Evolutionary conservation across 345 rosid genomes (phyloP).

Genomic region (Eucalyptus globulus): DNA sequence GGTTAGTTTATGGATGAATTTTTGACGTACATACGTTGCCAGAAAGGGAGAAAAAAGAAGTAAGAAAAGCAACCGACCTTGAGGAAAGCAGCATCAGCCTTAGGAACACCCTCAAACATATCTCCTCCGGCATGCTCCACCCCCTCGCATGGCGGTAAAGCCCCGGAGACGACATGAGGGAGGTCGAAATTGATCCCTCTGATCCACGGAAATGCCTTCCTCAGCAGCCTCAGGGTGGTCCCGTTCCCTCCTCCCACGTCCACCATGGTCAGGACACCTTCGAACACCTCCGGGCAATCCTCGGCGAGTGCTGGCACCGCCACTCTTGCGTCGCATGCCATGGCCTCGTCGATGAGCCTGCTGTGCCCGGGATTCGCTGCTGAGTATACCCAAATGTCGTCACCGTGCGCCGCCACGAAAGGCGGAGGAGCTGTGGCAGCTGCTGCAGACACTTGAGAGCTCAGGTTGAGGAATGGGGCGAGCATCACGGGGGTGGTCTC

Average conservation of each 20-base stretch:
- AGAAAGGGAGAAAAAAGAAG: too few relatives aligned
- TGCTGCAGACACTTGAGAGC: constrained; percentile 10
- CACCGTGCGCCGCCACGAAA: constrained; percentile 37
- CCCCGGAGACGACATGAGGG: constrained; percentile 44
- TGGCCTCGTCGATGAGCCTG: constrained; percentile 37
- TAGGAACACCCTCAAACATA: constrained; percentile 48
- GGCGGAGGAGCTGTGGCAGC: constrained; percentile 3
- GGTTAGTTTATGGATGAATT: background rate
- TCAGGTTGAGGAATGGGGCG: constrained; percentile 41
- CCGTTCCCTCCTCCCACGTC: constrained; percentile 78
- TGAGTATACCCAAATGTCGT: constrained; percentile 37
- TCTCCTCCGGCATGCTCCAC: constrained; percentile 54
- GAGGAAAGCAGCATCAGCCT: constrained; percentile 45
- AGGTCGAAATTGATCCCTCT: constrained; percentile 62
- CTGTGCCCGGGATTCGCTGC: constrained; percentile 20
- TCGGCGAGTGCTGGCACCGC: constrained; percentile 15
- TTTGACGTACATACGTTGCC: background rate
- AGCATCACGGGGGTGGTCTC: constrained; percentile 40
- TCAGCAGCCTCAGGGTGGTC: constrained; percentile 27
- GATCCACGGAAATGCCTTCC: constrained; percentile 48
- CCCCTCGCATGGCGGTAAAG: constrained; percentile 14
- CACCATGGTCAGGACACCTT: constrained; percentile 40
- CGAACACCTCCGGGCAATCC: constrained; percentile 37
- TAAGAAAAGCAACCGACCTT: background rate
- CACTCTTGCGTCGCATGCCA: constrained; percentile 48